Evolutionary conservation across 768 basidiomycete species (phyloP), one percentile per base, ranked within the genome.

Genomic region (Tylopilus intermedius): DNA sequence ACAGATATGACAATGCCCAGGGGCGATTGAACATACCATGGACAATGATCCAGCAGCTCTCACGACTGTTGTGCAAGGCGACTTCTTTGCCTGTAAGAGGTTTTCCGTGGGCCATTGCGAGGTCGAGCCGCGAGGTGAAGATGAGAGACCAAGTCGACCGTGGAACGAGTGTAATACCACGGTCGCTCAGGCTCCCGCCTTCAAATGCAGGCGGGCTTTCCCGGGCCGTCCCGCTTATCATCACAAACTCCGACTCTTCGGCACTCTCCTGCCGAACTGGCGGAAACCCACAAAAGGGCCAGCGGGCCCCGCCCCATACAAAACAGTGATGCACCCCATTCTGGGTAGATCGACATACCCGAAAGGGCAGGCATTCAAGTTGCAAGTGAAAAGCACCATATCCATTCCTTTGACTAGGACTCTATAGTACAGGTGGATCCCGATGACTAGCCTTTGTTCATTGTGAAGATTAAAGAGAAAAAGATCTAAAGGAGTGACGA

Each of bases 1-100:
- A 30, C 29, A 30, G 29, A 6, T 9, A 30, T 30, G 29, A 30
- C 29, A 7, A 7, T 30, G 6, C 29, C 29, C 6, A 48, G 30
- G 9, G n/a, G 47, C 43, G 21, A 13, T 37, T 29, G 45, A 29
- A 27, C 74, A 38, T 57, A 85, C 88, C 86, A 59, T 92, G 88
- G 1, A 93, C 86, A 52, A 93, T 90, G 54, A 92, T 90, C 86
- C 86, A 88, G 59, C 85, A 86, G 56, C 79, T 81, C 50, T 86
- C 79, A 21, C 84, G 70, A 38, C 67, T 73, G 57, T 78, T 80
- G 60, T 84, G 83, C 57, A 72, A 53, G 5, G 81, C 78, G 29
- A 84, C 79, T 53, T 78, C 74, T 53, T 76, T 62, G 9, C 77
- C 78, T 46, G 77, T 76, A 37, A 80, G 67, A 22, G 56, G 24